These are phyloP conservation scores for Volvox carteri DNA, from an alignment of 163 green algal genomes.

Conservation along the genomic window DNA sequence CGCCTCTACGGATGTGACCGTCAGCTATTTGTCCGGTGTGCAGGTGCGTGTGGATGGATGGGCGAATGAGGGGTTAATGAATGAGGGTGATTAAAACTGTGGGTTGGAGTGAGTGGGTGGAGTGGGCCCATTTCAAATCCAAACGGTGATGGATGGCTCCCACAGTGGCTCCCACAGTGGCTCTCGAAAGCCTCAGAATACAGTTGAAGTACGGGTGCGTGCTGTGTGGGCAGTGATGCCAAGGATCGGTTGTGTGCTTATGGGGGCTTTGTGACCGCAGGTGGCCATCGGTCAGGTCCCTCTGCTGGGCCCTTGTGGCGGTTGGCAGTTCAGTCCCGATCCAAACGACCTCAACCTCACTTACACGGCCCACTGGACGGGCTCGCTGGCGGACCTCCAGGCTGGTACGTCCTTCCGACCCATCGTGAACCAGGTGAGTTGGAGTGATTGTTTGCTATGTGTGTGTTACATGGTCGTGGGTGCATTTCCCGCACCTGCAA, in stretches of 20 bases:
- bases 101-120: too few relatives aligned
- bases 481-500: too few relatives aligned
- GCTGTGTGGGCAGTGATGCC: too few relatives aligned
- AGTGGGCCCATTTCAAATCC: too few relatives aligned
- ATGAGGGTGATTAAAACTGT: too few relatives aligned
- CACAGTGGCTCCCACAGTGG: too few relatives aligned
- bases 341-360: neutral
- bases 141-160: too few relatives aligned
- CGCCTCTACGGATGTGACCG: neutral
- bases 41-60: neutral
- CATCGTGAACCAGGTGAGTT: conserved; percentile 10
- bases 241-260: neutral
- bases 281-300: conserved; percentile 25
- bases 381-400: conserved; percentile 4
- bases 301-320: conserved; percentile 38
- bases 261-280: neutral
- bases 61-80: too few relatives aligned
- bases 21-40: conserved; percentile 19
- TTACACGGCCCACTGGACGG: conserved; percentile 34
- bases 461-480: too few relatives aligned
- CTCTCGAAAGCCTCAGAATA: too few relatives aligned
- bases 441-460: too few relatives aligned
- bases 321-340: conserved; percentile 44
- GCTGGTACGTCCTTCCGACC: conserved; percentile 27
- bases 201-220: too few relatives aligned